Evolutionary conservation across 1,284 basidiomycete species (phyloP).

Genomic region (Schizophyllum commune): DNA sequence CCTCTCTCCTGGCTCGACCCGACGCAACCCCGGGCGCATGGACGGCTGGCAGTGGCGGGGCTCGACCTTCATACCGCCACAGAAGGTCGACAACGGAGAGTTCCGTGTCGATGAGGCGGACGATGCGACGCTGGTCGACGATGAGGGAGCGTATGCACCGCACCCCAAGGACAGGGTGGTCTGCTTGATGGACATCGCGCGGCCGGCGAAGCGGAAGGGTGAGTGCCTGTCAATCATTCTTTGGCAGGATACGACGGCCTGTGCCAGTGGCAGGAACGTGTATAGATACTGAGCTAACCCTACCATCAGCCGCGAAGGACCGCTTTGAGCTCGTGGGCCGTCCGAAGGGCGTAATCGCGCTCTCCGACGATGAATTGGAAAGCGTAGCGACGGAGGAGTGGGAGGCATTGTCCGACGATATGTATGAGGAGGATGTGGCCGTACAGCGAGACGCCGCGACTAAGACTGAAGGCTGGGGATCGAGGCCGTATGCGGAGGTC

Average conservation of each 20-base stretch:
- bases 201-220: conserved; percentile 9
- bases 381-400: conserved; percentile 9
- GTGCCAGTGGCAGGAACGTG: not conserved
- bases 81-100: conserved; percentile 12
- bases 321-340: conserved; percentile 1
- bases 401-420: conserved; percentile 4
- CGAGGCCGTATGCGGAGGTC: not conserved
- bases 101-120: not conserved
- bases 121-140: not conserved
- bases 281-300: not conserved
- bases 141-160: not conserved
- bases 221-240: not conserved
- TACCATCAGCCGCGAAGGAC: conserved; percentile 2
- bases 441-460: not conserved
- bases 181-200: conserved; percentile 8
- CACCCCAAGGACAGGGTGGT: conserved; percentile 1
- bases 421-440: not conserved
- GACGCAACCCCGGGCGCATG: conserved; percentile 18
- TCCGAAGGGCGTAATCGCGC: conserved; percentile 2
- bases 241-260: not conserved
- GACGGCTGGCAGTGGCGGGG: conserved; percentile 18
- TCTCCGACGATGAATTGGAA: conserved; percentile 1
- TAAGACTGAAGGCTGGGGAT: not conserved
- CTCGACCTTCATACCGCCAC: conserved; percentile 14
- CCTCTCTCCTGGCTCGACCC: not conserved